These are phyloP conservation scores for Neofusicoccum parvum DNA, from an alignment of 2,329 filamentous ascomycete genomes.

Conservation along the genomic window DNA sequence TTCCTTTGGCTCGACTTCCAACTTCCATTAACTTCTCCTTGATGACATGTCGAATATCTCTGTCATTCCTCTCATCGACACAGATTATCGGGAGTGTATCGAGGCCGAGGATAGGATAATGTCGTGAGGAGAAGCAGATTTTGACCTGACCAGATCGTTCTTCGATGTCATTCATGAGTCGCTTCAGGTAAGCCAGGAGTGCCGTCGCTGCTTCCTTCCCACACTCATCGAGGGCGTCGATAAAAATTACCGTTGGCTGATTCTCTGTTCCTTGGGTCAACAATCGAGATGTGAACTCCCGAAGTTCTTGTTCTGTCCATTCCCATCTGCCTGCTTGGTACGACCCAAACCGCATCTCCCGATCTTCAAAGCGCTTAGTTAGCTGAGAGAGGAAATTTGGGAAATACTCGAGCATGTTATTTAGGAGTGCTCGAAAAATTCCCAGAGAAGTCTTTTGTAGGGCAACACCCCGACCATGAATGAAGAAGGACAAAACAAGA, in stretches of 20 bases:
- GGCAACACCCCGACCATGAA: background rate
- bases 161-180: background rate
- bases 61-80: background rate
- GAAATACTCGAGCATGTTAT: background rate
- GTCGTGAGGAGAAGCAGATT: background rate
- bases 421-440: background rate
- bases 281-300: background rate
- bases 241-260: background rate
- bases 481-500: background rate
- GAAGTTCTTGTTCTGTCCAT: background rate
- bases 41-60: background rate
- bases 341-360: background rate
- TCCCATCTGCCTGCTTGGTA: background rate
- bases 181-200: background rate
- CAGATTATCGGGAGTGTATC: background rate
- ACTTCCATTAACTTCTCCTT: background rate
- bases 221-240: slow-evolving; percentile 7
- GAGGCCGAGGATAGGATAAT: background rate
- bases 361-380: background rate
- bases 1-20: background rate
- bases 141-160: background rate
- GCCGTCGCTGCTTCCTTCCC: background rate
- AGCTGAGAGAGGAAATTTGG: background rate
- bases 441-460: background rate
- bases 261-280: background rate